These are phyloP conservation scores for Fabrea salina DNA, from an alignment of 169 alveolate species.

Conservation along the genomic window DNA sequence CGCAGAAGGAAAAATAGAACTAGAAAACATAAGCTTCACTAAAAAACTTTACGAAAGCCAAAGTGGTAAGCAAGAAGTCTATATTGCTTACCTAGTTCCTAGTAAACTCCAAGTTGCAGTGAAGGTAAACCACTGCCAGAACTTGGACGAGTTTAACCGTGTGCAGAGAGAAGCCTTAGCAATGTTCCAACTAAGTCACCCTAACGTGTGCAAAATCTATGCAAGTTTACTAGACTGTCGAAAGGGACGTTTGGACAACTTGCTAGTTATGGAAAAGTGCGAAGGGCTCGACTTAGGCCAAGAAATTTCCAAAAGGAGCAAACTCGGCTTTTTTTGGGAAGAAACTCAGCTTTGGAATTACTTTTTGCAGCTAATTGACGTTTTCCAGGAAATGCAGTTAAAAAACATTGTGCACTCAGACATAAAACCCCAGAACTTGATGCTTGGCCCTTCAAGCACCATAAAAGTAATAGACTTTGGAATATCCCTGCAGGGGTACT, in stretches of 20 bases:
- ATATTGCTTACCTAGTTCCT: background rate
- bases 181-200: background rate
- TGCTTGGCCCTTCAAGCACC: background rate
- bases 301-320: background rate
- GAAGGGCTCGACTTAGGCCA: background rate
- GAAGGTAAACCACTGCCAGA: background rate
- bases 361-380: background rate
- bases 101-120: background rate
- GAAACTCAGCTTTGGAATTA: background rate
- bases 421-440: conserved; percentile 9
- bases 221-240: background rate
- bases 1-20: no score
- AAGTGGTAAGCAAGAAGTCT: background rate
- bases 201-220: conserved; percentile 22
- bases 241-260: background rate
- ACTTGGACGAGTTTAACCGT: background rate
- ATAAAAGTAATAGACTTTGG: conserved; percentile 28
- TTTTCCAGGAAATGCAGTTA: background rate
- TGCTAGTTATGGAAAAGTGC: conserved; percentile 4
- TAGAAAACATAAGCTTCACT: background rate
- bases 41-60: background rate
- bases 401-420: conserved; percentile 25
- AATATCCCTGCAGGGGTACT: background rate
- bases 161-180: conserved; percentile 15
- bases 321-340: background rate